These are phyloP conservation scores for Teratosphaeria zuluensis DNA, from an alignment of 2,329 filamentous ascomycete species.

Conservation along the genomic window DNA sequence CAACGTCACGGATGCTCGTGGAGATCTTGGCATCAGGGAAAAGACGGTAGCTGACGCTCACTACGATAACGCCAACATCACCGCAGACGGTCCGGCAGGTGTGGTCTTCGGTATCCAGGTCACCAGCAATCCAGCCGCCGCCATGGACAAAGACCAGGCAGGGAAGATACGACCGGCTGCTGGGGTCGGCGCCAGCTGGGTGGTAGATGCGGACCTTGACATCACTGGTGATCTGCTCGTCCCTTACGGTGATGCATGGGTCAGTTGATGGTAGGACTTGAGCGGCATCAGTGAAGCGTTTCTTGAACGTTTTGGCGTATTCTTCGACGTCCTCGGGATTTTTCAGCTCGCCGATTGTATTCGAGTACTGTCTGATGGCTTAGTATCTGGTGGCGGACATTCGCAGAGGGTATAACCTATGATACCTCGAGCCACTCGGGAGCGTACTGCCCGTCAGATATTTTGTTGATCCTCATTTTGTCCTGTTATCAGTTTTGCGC, in stretches of 20 bases:
- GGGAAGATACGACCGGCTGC: not conserved
- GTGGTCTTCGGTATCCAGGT: constrained; percentile 14
- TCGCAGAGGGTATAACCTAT: not conserved
- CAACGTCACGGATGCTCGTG: constrained; percentile 32
- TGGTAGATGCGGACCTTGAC: constrained; percentile 1
- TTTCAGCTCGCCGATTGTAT: not conserved
- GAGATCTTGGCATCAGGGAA: constrained; percentile 18
- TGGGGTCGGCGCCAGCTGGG: not conserved
- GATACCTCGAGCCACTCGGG: not conserved
- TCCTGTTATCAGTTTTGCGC: not conserved
- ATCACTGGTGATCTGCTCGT: not conserved
- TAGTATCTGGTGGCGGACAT: not conserved
- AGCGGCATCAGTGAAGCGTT: not conserved
- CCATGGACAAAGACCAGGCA: constrained; percentile 9
- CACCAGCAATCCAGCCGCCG: constrained; percentile 18
- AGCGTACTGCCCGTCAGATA: not conserved
- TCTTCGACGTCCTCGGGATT: not conserved
- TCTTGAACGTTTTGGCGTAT: not conserved
- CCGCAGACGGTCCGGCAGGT: constrained; percentile 8
- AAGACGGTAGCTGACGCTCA: constrained; percentile 14
- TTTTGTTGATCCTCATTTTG: not conserved
- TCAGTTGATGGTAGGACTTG: not conserved
- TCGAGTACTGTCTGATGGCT: not conserved
- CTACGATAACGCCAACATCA: constrained; percentile 1
- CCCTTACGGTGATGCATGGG: not conserved